Evolutionary conservation across 108 stramenopile species (phyloP).

Genomic region (Conticribra weissflogii): DNA sequence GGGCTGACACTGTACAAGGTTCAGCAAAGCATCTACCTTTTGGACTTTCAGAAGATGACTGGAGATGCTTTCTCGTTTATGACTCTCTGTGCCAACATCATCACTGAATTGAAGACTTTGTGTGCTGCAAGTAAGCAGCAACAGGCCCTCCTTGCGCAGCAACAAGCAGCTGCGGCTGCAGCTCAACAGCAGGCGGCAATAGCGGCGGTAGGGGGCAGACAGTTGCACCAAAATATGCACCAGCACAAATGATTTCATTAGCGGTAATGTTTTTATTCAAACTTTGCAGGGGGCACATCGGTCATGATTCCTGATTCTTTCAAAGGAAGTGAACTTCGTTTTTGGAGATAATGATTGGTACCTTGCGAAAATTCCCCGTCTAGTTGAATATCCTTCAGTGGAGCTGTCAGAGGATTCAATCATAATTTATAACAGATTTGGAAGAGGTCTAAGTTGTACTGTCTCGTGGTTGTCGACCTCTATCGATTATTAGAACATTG

Average conservation of each 20-base stretch:
- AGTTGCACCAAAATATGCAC: constrained; percentile 23
- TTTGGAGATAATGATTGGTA: too few species aligned
- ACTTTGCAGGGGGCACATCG: neutral
- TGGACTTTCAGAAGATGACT: constrained; percentile 97
- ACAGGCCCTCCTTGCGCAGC: constrained; percentile 72
- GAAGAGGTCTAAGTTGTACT: neutral
- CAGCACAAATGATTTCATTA: constrained; percentile 31
- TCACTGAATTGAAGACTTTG: constrained; percentile 97
- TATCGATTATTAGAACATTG: too few species aligned
- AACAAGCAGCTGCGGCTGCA: constrained; percentile 61
- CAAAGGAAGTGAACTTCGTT: neutral
- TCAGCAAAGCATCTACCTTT: constrained; percentile 96
- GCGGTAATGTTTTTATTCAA: constrained; percentile 14
- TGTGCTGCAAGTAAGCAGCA: constrained; percentile 90
- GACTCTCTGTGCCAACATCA: constrained; percentile 97
- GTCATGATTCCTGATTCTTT: neutral
- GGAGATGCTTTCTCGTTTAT: constrained; percentile 99
- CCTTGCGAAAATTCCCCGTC: too few species aligned
- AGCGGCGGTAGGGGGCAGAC: constrained; percentile 47
- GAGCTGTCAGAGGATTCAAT: constrained; percentile 2
- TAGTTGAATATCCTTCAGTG: neutral
- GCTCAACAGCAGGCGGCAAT: constrained; percentile 71
- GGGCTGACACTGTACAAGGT: constrained; percentile 98
- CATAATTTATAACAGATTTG: constrained; percentile 15
- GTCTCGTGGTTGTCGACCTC: too few species aligned